phyloP scores from a whole-genome alignment of 768 basidiomycete genomes.

The Mycena galopus region DNA sequence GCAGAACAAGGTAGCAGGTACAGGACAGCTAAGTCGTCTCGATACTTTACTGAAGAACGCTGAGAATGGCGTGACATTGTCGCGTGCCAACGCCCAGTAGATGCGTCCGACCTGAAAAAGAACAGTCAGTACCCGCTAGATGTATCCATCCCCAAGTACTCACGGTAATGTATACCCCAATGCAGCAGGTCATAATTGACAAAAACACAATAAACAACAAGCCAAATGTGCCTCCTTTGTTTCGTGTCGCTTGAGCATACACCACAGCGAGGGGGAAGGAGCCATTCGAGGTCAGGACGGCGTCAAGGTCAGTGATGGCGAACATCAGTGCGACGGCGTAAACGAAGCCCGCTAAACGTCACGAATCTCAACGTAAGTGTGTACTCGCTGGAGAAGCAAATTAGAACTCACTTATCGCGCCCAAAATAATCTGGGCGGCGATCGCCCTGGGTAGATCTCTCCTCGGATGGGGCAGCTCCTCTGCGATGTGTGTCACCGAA shows the following conservation, averaged over 20 bases:
- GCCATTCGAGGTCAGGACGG: constrained; percentile 25
- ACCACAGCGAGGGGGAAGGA: constrained; percentile 31
- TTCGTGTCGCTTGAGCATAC: constrained; percentile 28
- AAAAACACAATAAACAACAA: constrained; percentile 24
- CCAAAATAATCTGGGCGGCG: constrained; percentile 27
- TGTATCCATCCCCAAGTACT: background rate
- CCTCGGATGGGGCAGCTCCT: constrained; percentile 31
- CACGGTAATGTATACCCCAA: constrained; percentile 15
- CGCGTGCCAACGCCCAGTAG: too few species aligned
- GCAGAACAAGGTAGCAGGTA: too few species aligned
- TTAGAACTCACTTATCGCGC: constrained; percentile 18
- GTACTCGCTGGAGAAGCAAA: background rate
- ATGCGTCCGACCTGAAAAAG: too few species aligned
- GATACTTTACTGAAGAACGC: too few species aligned
- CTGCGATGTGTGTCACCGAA: constrained; percentile 29
- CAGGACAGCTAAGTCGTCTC: too few species aligned
- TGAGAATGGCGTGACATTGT: too few species aligned
- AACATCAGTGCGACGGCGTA: constrained; percentile 32
- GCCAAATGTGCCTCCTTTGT: constrained; percentile 22
- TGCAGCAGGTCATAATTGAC: constrained; percentile 16
- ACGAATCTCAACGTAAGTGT: background rate
- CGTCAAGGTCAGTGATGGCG: constrained; percentile 29
- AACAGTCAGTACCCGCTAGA: background rate
- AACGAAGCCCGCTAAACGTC: constrained; percentile 19
- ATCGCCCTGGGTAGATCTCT: constrained; percentile 27